Base-by-base conservation (phyloP, 139 green algal species). In the Yamagishiella unicocca region DNA sequence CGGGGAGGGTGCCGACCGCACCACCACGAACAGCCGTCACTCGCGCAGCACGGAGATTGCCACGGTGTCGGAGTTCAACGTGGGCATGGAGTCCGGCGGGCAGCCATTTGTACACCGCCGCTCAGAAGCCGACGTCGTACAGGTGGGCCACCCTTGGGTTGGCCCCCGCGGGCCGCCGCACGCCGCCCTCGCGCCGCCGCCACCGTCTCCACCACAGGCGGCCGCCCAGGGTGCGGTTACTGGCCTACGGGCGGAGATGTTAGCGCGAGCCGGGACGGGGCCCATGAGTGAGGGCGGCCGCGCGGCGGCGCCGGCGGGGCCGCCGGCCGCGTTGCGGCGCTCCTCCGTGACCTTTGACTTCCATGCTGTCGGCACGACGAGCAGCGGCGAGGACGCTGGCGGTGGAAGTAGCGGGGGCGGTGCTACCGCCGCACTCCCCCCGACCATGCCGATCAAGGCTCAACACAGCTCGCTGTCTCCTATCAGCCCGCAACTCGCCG, bases 21-120 rank as follows among this genome's bases (percentile, higher is more conserved):
- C 40, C 22, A 78, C 70, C 24, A 54, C 54, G 14, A 78, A 78
- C 70, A 78, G 70, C 70, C 70, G 70, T 27, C 70, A 78, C 22
- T 78, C 70, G 3, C 70, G 70, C 22, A 78, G 70, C 27, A 78
- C 70, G 42, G 72, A 62, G 1, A 81, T 81, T 1, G 72, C 72
- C 43, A 64, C 72, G 37, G 72, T 81, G 19, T 81, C 72, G 42
- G 72, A 81, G 46, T 81, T 81, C 72, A 81, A 81, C 24, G 40
- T 55, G 17, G 70, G 54, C 8, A 38, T 78, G 37, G 70, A 78
- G 70, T 78, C 70, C 21, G 70, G 70, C 7, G 70, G 70, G 9
- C 38, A 78, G 38, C 70, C 54, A 38, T 78, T 58, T 33, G 42
- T 78, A 1, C 40, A 78, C 38, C 70, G 0, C 29, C 40, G 70